Evolutionary conservation across 1,284 basidiomycete genomes (phyloP), one percentile per base, ranked within the genome.

Genomic region (Microbotryomycetes sp.): DNA sequence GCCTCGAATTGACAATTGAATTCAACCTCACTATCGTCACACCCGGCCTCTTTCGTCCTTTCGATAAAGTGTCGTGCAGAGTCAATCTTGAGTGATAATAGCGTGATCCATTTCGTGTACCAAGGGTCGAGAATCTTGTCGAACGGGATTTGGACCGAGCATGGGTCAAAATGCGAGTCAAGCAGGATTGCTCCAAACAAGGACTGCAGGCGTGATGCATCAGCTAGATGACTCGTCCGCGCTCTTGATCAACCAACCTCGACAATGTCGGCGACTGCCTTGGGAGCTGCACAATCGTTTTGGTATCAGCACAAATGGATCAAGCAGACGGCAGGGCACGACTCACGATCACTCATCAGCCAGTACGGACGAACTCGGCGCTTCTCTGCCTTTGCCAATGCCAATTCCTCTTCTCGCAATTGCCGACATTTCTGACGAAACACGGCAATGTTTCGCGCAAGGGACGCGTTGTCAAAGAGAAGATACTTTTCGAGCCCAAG

Each of bases 41-140:
- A 88, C 45, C 83, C 83, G 61, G 83, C 79, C n/a, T 80, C 79
- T 69, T 87, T 84, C 50, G 87, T 77, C 28, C 84, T 71, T 70
- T 88, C 86, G 61, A 84, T 83, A n/a, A 89, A 77, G 55, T 81
- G 78, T 69, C 84, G 84, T 31, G 83, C 87, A 2, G 87, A 86
- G 73, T 88, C 87, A 65, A 84, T 80, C 7, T 84, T 81, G 27
- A 89, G 77, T 35, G 83, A 86, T 67, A 83, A 81, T 56, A 87
- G 76, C 1, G 52, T 82, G 71, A 89, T 81, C 67, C 87, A 81
- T 66, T 79, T 79, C 71, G 87, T 82, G 71, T 84, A 87, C 73
- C 89, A 89, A 7, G 88, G 87, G 71, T 81, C 79, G 56, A 88
- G 75, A 48, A 85, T 75, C 56, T 79, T 80, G 60, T 83, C 79